Conservation (phyloP, 2,329 filamentous ascomycete genomes). For the Pseudogymnoascus verrucosus region DNA sequence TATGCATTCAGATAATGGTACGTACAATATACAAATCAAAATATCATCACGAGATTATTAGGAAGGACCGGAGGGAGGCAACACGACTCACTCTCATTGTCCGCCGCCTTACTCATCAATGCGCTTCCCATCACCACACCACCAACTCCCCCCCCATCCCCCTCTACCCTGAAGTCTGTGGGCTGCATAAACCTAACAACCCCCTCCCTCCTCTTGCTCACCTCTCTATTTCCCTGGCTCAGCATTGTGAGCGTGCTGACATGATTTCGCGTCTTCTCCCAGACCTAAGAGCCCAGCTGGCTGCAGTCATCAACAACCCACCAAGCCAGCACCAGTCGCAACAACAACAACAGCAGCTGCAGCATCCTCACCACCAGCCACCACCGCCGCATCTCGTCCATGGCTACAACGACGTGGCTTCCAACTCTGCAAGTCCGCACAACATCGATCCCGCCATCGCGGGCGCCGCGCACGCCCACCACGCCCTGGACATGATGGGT, state of each 20-base stretch:
- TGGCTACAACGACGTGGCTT: constrained; percentile 27
- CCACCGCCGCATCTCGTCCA: constrained; percentile 18
- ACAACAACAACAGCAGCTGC: constrained; percentile 15
- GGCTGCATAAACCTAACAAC: background rate
- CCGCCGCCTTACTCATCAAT: background rate
- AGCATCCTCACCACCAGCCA: constrained; percentile 12
- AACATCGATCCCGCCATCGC: constrained; percentile 31
- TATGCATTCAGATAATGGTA: constrained; percentile 13
- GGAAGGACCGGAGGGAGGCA: background rate
- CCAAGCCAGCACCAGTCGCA: constrained; percentile 10
- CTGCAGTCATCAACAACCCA: constrained; percentile 24
- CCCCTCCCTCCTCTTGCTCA: background rate
- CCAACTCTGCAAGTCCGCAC: constrained; percentile 26
- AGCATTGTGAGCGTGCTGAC: constrained; percentile 20
- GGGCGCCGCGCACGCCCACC: constrained; percentile 13
- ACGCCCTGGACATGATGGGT: constrained; percentile 22
- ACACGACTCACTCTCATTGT: background rate
- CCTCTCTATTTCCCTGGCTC: background rate
- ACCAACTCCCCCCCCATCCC: background rate
- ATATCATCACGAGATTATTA: background rate
- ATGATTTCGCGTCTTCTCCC: constrained; percentile 20
- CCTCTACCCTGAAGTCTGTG: background rate
- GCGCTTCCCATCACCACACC: background rate
- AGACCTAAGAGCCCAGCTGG: constrained; percentile 30
- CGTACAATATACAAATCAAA: background rate